Evolutionary conservation across 2,329 filamentous ascomycete species (phyloP).

Genomic region (Coleophoma eucalyptorum): DNA sequence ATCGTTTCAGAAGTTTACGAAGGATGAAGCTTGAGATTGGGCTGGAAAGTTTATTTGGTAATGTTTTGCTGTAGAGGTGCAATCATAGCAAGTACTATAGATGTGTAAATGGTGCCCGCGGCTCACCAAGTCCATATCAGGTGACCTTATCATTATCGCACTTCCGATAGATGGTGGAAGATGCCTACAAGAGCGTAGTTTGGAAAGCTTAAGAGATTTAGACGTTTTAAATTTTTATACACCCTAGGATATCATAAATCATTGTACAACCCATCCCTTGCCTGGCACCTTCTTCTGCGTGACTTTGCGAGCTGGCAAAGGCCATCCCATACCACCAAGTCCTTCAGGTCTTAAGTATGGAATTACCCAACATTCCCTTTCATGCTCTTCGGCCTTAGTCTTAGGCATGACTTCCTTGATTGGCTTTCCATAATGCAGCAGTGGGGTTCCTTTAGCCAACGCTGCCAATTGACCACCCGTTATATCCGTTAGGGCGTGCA

Average conservation of each 20-base stretch:
- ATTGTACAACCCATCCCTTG: constrained; percentile 63
- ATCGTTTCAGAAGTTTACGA: neutral
- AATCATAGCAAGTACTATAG: too few species aligned
- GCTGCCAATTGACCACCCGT: constrained; percentile 71
- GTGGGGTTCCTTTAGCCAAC: constrained; percentile 78
- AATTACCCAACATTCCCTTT: constrained; percentile 78
- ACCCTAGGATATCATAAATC: neutral
- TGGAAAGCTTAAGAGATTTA: too few species aligned
- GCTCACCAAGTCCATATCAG: neutral
- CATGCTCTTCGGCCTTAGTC: constrained; percentile 37
- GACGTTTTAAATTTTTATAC: too few species aligned
- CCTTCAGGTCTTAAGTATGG: constrained; percentile 71
- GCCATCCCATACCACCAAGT: constrained; percentile 70
- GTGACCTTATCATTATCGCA: neutral
- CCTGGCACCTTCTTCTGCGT: constrained; percentile 70
- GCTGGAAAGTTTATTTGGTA: too few species aligned
- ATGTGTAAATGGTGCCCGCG: neutral
- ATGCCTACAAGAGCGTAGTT: neutral
- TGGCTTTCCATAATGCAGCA: constrained; percentile 84
- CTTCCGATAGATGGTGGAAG: neutral
- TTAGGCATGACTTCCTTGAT: constrained; percentile 71
- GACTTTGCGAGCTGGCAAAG: constrained; percentile 80
- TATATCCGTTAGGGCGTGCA: constrained; percentile 83
- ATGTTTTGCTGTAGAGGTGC: too few species aligned
- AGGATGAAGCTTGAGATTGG: too few species aligned